A percentile compares a stretch with the other conserved stretches of the same genome.
These are phyloP conservation scores for Alnus rubra DNA, from an alignment of 306 rosid genomes.

Conservation along the genomic window DNA sequence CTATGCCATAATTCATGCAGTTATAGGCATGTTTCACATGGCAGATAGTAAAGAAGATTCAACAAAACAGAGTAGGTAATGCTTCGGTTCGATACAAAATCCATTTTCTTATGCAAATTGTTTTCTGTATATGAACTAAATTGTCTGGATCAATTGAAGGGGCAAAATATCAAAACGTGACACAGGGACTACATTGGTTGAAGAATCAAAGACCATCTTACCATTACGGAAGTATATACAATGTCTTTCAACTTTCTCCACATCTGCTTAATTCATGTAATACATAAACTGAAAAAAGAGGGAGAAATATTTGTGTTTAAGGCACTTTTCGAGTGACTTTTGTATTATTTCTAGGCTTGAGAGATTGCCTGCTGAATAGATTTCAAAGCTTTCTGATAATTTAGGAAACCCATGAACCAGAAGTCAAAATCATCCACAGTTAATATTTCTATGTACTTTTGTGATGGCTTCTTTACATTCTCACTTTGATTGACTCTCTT, in stretches of 20 bases:
- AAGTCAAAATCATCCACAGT: conserved; percentile 53
- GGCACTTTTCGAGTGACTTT: not conserved
- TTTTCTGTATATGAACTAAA: not conserved
- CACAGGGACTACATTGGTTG: not conserved
- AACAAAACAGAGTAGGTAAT: not conserved
- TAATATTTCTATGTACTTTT: conserved; percentile 47
- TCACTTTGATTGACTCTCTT: conserved; percentile 40
- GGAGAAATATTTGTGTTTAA: not conserved
- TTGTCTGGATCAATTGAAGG: too few species aligned
- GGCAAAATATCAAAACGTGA: not conserved
- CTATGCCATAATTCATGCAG: not conserved
- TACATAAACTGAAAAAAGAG: not conserved
- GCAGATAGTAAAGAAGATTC: not conserved
- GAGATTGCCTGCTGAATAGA: conserved; percentile 35
- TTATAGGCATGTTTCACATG: not conserved
- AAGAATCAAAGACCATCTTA: not conserved
- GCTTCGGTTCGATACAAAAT: not conserved
- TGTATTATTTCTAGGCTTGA: not conserved
- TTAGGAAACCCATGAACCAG: conserved; percentile 63
- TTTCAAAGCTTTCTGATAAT: conserved; percentile 37
- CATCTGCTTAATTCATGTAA: not conserved
- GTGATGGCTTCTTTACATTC: conserved; percentile 39
- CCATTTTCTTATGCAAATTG: not conserved
- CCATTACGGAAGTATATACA: not conserved
- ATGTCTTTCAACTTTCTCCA: not conserved